Conservation (phyloP, 1,139 yeast species). For the Pichia sp. region DNA sequence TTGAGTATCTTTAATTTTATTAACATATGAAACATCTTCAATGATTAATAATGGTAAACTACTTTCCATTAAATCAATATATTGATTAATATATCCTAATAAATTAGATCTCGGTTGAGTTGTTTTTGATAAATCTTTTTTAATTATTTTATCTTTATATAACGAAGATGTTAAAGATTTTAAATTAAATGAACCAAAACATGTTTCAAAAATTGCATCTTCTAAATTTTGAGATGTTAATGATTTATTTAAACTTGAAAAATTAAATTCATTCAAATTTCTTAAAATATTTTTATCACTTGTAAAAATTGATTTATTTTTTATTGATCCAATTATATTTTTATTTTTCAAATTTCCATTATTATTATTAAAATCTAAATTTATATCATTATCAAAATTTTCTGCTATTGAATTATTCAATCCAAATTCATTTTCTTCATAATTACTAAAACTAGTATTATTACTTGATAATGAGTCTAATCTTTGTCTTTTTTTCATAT, state of each 20-base stretch:
- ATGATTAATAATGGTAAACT: slow-evolving; percentile 13
- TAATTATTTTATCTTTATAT: not conserved
- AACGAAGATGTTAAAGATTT: not conserved
- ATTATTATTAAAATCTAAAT: too few relatives aligned
- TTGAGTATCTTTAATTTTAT: slow-evolving; percentile 17
- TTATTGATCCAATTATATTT: too few relatives aligned
- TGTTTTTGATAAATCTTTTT: slow-evolving; percentile 1
- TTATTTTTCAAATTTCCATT: too few relatives aligned
- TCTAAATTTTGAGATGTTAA: not conserved
- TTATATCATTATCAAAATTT: too few relatives aligned
- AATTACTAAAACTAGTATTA: not conserved
- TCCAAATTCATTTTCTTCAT: not conserved
- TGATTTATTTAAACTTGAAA: not conserved
- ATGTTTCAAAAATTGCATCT: not conserved
- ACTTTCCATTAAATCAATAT: slow-evolving; percentile 8
- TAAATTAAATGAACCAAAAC: not conserved
- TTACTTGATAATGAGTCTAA: not conserved
- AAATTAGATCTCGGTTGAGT: slow-evolving; percentile 2
- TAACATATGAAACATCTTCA: slow-evolving; percentile 19
- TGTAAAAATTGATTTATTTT: too few relatives aligned
- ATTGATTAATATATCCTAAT: slow-evolving; percentile 9
- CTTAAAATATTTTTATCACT: too few relatives aligned
- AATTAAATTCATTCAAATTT: not conserved
- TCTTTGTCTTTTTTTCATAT: not conserved
- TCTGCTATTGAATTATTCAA: not conserved